Percentiles rank a stretch among this genome's conserved stretches.
phyloP scores from a whole-genome alignment of 2,329 filamentous ascomycete species.

The Xylaria arbuscula region DNA sequence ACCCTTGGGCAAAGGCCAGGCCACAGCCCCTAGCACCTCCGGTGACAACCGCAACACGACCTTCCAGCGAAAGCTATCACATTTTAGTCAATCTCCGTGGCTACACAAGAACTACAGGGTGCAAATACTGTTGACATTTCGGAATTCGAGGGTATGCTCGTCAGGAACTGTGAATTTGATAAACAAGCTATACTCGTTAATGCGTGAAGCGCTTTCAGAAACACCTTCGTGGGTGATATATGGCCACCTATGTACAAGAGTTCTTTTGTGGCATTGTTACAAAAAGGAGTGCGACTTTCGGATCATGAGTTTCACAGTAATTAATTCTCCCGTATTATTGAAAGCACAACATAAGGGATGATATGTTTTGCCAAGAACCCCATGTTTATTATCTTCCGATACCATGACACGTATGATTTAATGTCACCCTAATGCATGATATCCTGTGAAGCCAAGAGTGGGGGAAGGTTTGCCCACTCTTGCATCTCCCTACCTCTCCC shows the following conservation, averaged over 20 bases:
- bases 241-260: not conserved
- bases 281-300: not conserved
- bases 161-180: too few relatives aligned
- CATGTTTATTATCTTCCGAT: not conserved
- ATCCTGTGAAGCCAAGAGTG: not conserved
- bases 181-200: too few relatives aligned
- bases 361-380: not conserved
- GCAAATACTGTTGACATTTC: constrained; percentile 20
- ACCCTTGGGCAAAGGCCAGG: constrained; percentile 57
- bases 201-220: too few relatives aligned
- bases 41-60: constrained; percentile 59
- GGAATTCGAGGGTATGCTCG: not conserved
- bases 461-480: constrained; percentile 1
- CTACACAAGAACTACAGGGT: not conserved
- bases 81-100: not conserved
- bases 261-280: not conserved
- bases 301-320: not conserved
- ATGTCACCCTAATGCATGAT: not conserved
- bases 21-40: constrained; percentile 60
- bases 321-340: not conserved
- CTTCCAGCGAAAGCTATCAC: constrained; percentile 60
- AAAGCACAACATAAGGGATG: not conserved
- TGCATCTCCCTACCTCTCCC: not conserved
- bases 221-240: too few relatives aligned
- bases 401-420: not conserved